Base-by-base conservation (phyloP, 495 filamentous ascomycete genomes). In the Penicillium mononematosum region DNA sequence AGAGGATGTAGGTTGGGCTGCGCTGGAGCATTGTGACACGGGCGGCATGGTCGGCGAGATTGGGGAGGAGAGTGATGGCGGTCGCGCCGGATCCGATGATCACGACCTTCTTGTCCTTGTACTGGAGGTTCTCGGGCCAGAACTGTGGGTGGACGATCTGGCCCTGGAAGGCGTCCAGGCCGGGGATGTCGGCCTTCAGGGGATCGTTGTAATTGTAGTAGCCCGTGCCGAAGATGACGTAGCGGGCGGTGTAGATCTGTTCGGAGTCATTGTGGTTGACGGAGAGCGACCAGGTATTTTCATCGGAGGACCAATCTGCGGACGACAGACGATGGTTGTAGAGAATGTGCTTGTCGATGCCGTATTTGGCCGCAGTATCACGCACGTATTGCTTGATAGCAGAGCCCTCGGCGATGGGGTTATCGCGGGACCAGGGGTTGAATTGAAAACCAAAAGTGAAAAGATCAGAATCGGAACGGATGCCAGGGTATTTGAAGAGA, bases 401-500 rank as follows among this genome's bases (percentile, higher is more conserved):
- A 0, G 66, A 59, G 0, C 82, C 89, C 27, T 82, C 73, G 1
- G 83, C 88, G 58, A 92, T 88, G 27, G 81, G 77, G 29, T 79
- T 78, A 5, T 69, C 64, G 38, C 78, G 72, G 2, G 74, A 72
- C 87, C 87, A 92, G 16, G 86, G 85, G 27, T 83, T 72, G 83
- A 86, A 91, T 14, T 80, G 68, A 56, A 90, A 87, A 41, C 85
- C 85, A 53, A 87, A 90, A 8, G 85, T 81, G 59, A 81, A 82
- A 32, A 90, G 75, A 67, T 88, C 81, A 5, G 83, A 85, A 70
- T 89, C 86, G 42, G 84, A 85, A 51, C 86, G 83, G 45, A 86
- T 79, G 0, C 87, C 86, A 9, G 87, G 87, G 51, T 89, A 91
- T 31, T 78, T 80, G 73, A 88, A 90, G 39, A 89, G 79, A 64